Percentiles rank a stretch among this genome's conserved stretches.
Evolutionary conservation across 1,284 basidiomycete species (phyloP).

Genomic region (Naganishia cerealis): DNA sequence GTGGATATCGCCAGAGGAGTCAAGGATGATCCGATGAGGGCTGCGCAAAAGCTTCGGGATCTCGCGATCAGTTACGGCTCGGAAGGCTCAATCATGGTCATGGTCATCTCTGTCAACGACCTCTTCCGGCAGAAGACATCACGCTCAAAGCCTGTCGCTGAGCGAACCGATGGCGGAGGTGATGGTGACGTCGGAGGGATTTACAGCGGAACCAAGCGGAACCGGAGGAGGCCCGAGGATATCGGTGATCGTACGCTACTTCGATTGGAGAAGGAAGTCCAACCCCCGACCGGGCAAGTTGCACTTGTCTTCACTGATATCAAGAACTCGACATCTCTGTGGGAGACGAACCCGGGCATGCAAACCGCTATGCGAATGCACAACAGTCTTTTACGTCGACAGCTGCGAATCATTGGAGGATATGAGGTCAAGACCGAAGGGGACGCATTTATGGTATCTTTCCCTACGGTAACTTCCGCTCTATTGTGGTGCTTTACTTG

Average conservation of each 20-base stretch:
- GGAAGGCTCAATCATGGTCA: conserved; percentile 92
- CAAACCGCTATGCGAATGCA: conserved; percentile 89
- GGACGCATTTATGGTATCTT: conserved; percentile 98
- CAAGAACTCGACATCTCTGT: conserved; percentile 91
- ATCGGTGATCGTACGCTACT: conserved; percentile 57
- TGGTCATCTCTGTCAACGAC: conserved; percentile 86
- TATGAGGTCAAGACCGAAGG: conserved; percentile 99
- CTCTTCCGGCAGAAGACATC: conserved; percentile 63
- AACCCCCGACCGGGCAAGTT: conserved; percentile 82
- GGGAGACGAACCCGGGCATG: conserved; percentile 98
- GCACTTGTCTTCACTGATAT: conserved; percentile 98
- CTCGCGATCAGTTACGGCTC: conserved; percentile 97
- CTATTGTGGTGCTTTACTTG: conserved; percentile 89
- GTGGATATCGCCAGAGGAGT: conserved; percentile 92
- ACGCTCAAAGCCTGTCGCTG: conserved; percentile 13
- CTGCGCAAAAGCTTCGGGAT: conserved; percentile 93
- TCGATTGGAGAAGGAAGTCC: conserved; percentile 74
- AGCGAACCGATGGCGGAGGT: conserved; percentile 44
- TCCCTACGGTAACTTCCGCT: conserved; percentile 82
- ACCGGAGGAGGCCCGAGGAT: conserved; percentile 50
- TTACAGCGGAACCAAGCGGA: conserved; percentile 40
- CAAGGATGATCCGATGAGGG: conserved; percentile 86
- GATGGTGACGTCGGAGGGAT: conserved; percentile 39
- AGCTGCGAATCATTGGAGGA: conserved; percentile 86
- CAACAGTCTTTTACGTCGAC: conserved; percentile 81